Conservation (phyloP, 768 basidiomycete species). For the Pleurotus djamor region DNA sequence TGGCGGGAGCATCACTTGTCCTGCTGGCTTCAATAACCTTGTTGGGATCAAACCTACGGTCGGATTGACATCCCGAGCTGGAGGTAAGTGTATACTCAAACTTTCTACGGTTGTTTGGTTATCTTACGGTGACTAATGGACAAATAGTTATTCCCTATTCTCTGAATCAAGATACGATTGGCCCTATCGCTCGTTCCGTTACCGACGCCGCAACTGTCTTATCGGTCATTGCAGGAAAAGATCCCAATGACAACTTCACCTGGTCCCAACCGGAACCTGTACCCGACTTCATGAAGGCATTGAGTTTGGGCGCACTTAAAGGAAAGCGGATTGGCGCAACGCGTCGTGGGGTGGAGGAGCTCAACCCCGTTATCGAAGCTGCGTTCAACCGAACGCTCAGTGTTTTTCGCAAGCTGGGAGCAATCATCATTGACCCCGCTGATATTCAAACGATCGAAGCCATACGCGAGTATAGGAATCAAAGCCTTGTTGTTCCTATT, state of each 20-base stretch:
- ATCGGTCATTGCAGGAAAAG: conserved; percentile 51
- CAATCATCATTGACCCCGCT: conserved; percentile 59
- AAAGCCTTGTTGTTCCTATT: conserved; percentile 86
- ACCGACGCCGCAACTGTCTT: conserved; percentile 55
- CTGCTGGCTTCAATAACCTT: conserved; percentile 48
- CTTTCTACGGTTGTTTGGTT: not conserved
- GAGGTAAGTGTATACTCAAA: too few relatives aligned
- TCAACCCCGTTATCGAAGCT: conserved; percentile 28
- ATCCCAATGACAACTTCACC: conserved; percentile 54
- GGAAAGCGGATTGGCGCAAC: conserved; percentile 58
- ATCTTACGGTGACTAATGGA: not conserved
- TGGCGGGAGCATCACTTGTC: conserved; percentile 55
- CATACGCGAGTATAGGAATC: conserved; percentile 63
- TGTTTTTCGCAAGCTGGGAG: conserved; percentile 37
- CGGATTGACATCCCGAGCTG: conserved; percentile 56
- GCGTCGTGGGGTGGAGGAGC: conserved; percentile 29
- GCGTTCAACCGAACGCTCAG: conserved; percentile 38
- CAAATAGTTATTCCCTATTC: conserved; percentile 55
- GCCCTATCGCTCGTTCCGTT: conserved; percentile 52
- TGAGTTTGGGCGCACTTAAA: conserved; percentile 42
- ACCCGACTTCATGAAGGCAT: conserved; percentile 54
- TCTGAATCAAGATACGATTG: conserved; percentile 55
- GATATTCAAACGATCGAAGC: conserved; percentile 57
- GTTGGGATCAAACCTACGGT: conserved; percentile 63
- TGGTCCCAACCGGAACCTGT: conserved; percentile 47